Evolutionary conservation across 2,329 filamentous ascomycete genomes (phyloP), one percentile per base, ranked within the genome.

Genomic region (Colletotrichum salicis): DNA sequence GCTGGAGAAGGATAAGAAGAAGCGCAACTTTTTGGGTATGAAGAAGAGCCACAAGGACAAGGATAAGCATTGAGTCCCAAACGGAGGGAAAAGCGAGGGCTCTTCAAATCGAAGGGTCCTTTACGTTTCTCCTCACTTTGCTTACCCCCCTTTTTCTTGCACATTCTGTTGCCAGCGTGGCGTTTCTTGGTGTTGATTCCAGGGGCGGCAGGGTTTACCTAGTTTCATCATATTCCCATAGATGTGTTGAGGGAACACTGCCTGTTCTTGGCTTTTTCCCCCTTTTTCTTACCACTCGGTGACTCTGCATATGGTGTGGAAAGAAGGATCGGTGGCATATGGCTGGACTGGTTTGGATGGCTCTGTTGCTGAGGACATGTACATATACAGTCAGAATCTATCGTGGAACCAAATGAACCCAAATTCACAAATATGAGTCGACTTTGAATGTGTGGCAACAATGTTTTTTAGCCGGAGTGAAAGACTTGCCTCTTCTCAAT

Each of bases 1-100:
- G 80, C 76, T 81, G 22, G 86, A 89, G 77, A 91, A 91, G 83
- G 86, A 89, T 76, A 91, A 91, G 82, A 91, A 91, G 85, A 88
- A 85, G 78, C 83, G 88, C 64, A 87, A 88, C 71, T 87, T 90
- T 74, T 81, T 90, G 69, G 86, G 87, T 33, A 85, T 89, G 76
- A 91, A 90, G 82, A 92, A 92, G 79, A 84, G 60, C 31, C 66
- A 64, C 67, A 77, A 76, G 59, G 73, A 73, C 54, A 70, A 72
- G 60, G 45, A 63, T 24, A 61, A 61, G 58, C 58, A 61, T 8
- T 52, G 22, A 63, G 15, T 27, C 11, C 5, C 12, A n/a, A n/a
- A 29, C 4, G 8, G 12, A 48, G 29, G n/a, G 8, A 13, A 5
- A 22, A 4, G n/a, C 19, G 33, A 35, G 19, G 31, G 27, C 22